Evolutionary conservation across 2,329 filamentous ascomycete genomes (phyloP).

Genomic region (Ceratocystiopsis minuta): DNA sequence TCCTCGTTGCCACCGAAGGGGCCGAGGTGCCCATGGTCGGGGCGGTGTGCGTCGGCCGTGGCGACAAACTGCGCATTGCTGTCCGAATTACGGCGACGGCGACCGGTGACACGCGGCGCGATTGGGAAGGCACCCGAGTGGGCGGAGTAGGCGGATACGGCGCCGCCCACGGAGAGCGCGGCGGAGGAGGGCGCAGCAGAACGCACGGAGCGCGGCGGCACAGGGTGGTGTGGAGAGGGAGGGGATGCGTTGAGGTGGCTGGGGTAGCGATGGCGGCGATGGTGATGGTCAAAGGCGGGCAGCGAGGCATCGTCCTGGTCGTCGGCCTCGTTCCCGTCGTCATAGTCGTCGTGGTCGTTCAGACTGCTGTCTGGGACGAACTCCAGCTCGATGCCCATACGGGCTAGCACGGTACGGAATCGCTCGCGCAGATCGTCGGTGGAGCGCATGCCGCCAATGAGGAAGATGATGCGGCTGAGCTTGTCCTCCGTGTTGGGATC

Average conservation of each 20-base stretch:
- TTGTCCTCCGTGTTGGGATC: slow-evolving; percentile 55
- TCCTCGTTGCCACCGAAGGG: no score
- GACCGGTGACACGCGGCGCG: slow-evolving; percentile 6
- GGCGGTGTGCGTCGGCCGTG: neutral
- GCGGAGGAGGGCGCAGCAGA: slow-evolving; percentile 1
- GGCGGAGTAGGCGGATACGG: neutral
- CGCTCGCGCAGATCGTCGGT: slow-evolving; percentile 42
- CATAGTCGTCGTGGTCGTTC: neutral
- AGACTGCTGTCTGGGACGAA: slow-evolving; percentile 22
- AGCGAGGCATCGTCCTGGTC: neutral
- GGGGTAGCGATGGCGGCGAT: neutral
- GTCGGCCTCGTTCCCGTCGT: neutral
- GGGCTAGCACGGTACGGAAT: slow-evolving; percentile 48
- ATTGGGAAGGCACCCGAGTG: slow-evolving; percentile 6
- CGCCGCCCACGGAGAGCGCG: neutral
- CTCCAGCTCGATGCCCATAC: slow-evolving; percentile 56
- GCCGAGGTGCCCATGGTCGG: neutral
- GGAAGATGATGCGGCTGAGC: slow-evolving; percentile 62
- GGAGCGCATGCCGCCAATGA: slow-evolving; percentile 49
- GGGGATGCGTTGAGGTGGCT: slow-evolving; percentile 1
- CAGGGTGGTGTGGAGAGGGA: slow-evolving; percentile 1
- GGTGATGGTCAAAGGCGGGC: neutral
- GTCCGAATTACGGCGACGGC: slow-evolving; percentile 12
- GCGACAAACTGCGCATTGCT: slow-evolving; percentile 6
- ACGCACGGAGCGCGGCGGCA: slow-evolving; percentile 1